Base-by-base conservation (phyloP, 176 grass and related monocot genomes). In the Phragmites australis region DNA sequence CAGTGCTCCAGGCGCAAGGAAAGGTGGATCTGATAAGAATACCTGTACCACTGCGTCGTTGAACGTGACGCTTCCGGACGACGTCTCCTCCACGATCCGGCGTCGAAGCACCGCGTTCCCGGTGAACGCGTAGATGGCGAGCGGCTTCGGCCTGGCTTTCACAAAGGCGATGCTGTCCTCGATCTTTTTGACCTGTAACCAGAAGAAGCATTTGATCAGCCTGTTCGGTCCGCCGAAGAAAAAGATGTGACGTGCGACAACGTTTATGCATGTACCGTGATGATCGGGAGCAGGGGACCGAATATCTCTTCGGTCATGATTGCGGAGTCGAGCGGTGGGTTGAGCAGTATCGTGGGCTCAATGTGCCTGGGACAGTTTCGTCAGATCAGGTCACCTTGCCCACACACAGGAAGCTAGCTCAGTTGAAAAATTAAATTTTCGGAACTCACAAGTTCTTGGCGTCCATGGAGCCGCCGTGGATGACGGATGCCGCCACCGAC, bases 261-360 rank as follows among this genome's bases (percentile, higher is more conserved):
- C 0, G 2, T 31, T 32, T 1, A 26, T 42, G 7, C 27, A 17
- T 23, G 73, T 84, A 93, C 94, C 70, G 96, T 99, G 82, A 99
- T 95, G 81, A 99, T 88, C 2, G 95, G 95, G 76, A 98, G 92
- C 32, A 98, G 77, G 6, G 92, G 95, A 6, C 95, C 95, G 67
- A 98, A 98, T 5, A 98, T 98, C 88, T 98, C 92, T 75, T 94
- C 95, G 22, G 74, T 93, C 95, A 98, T 98, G 77, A 98, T 89
- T 70, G 76, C 92, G 0, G 92, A 85, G 84, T 98, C 92, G 17
- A 98, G 63, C 46, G 95, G 95, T 17, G 95, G 95, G 84, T 98
- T 83, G 51, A 94, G 46, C 82, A 98, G 72, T 81, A 98, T 91
- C 6, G 95, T 98, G 12, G 96, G 96, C 76, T 93, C 96, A 22